Evolutionary conservation across 306 rosid genomes (phyloP).

Genomic region (Casuarina glauca): DNA sequence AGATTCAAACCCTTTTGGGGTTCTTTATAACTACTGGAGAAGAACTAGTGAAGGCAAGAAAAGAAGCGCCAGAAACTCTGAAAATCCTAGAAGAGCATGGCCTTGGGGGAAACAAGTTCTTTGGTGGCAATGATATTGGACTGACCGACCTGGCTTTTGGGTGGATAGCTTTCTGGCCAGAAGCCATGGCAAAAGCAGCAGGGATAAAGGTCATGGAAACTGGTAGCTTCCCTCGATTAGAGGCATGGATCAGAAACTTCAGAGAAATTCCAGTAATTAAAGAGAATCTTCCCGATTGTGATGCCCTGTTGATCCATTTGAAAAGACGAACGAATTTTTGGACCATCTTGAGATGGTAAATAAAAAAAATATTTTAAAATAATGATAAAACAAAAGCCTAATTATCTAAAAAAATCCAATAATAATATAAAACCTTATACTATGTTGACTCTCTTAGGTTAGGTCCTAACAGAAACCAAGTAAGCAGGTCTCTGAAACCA

Average conservation of each 20-base stretch:
- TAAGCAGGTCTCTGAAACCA: too few relatives aligned
- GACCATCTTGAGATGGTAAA: too few relatives aligned
- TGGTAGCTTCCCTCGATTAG: not conserved
- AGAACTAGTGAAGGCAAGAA: conserved; percentile 1
- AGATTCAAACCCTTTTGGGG: not conserved
- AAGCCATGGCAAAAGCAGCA: conserved; percentile 5
- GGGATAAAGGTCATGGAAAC: conserved; percentile 16
- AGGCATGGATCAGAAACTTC: too few relatives aligned
- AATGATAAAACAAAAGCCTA: too few relatives aligned
- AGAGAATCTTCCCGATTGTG: conserved; percentile 24
- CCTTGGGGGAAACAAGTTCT: conserved; percentile 20
- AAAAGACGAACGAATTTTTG: not conserved
- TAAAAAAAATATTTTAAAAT: too few relatives aligned
- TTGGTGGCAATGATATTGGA: conserved; percentile 14
- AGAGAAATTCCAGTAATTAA: not conserved
- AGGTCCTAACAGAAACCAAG: too few relatives aligned
- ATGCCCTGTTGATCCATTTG: not conserved
- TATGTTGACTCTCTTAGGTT: too few relatives aligned
- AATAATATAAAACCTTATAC: too few relatives aligned
- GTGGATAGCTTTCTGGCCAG: not conserved
- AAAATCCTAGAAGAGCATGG: conserved; percentile 17
- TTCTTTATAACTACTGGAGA: conserved; percentile 8
- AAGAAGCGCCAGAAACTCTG: conserved; percentile 5
- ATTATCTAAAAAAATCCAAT: too few relatives aligned
- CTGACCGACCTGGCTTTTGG: too few relatives aligned